A percentile compares a stretch with the other conserved stretches of the same genome.
These are phyloP conservation scores for Stereum hirsutum DNA, from an alignment of 1,284 basidiomycete genomes.

Conservation along the genomic window DNA sequence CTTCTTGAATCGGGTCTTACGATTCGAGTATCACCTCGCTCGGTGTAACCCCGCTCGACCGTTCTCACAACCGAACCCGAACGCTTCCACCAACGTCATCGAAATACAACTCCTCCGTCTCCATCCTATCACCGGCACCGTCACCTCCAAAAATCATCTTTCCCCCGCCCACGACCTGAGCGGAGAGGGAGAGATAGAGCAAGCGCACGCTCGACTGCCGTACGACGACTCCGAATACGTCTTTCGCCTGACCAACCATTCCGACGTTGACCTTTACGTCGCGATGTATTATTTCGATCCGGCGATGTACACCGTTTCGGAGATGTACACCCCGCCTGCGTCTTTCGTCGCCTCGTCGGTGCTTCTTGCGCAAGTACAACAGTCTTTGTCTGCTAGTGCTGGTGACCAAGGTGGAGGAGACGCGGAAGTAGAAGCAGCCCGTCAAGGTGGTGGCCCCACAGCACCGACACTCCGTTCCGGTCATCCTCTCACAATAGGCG, in stretches of 20 bases:
- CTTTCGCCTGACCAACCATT: constrained; percentile 1
- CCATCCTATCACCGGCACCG: too few relatives aligned
- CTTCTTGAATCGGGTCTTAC: background rate
- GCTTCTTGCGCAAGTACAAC: too few relatives aligned
- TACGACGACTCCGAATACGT: background rate
- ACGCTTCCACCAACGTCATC: background rate
- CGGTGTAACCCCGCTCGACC: background rate
- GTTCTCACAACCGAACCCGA: background rate
- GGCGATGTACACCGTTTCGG: constrained; percentile 5
- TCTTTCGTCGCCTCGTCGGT: too few relatives aligned
- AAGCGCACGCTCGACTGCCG: background rate
- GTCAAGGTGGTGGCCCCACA: too few relatives aligned
- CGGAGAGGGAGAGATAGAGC: background rate
- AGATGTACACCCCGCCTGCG: constrained; percentile 8
- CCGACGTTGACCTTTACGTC: constrained; percentile 3
- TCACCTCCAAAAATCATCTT: background rate
- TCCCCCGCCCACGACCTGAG: background rate
- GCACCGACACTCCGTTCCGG: constrained; percentile 2
- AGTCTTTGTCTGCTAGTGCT: too few relatives aligned
- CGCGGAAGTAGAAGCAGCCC: too few relatives aligned
- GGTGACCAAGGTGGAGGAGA: background rate
- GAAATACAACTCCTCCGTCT: too few relatives aligned
- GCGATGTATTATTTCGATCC: constrained; percentile 11
- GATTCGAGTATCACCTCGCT: constrained; percentile 2
- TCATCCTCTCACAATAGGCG: constrained; percentile 3